Percentiles rank a stretch among this genome's conserved stretches.
These are phyloP conservation scores for Globisporangium takayamanum DNA, from an alignment of 352 stramenopile species.

Conservation along the genomic window DNA sequence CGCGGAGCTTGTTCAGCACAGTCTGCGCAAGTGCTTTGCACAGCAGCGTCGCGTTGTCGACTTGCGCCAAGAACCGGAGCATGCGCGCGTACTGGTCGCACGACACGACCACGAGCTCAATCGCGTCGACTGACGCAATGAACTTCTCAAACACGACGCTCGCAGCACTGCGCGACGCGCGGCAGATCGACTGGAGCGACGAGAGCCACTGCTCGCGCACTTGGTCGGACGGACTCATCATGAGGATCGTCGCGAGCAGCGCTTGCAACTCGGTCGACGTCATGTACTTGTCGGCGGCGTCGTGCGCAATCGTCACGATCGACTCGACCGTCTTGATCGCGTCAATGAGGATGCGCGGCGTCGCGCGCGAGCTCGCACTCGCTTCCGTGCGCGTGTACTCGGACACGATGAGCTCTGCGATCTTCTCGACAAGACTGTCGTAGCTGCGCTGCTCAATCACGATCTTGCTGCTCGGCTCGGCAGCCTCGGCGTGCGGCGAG, in stretches of 20 bases:
- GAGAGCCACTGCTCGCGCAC: slow-evolving; percentile 82
- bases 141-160: slow-evolving; percentile 62
- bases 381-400: slow-evolving; percentile 46
- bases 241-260: slow-evolving; percentile 53
- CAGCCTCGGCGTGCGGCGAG: slow-evolving; percentile 7
- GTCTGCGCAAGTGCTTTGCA: slow-evolving; percentile 47
- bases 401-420: slow-evolving; percentile 71
- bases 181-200: slow-evolving; percentile 71
- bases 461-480: slow-evolving; percentile 29
- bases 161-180: slow-evolving; percentile 30
- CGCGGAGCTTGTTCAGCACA: slow-evolving; percentile 54
- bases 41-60: slow-evolving; percentile 38
- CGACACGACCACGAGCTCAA: slow-evolving; percentile 51
- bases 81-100: slow-evolving; percentile 73
- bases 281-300: slow-evolving; percentile 63
- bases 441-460: slow-evolving; percentile 56
- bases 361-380: slow-evolving; percentile 19
- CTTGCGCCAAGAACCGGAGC: slow-evolving; percentile 60
- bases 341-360: slow-evolving; percentile 76
- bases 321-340: slow-evolving; percentile 79
- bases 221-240: slow-evolving; percentile 60
- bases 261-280: slow-evolving; percentile 29
- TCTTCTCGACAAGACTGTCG: slow-evolving; percentile 67
- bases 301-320: slow-evolving; percentile 62
- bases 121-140: slow-evolving; percentile 51